Percentiles rank a stretch among this genome's conserved stretches.
phyloP scores from a whole-genome alignment of 805 yeast species.

The Hanseniaspora mollemarum region DNA sequence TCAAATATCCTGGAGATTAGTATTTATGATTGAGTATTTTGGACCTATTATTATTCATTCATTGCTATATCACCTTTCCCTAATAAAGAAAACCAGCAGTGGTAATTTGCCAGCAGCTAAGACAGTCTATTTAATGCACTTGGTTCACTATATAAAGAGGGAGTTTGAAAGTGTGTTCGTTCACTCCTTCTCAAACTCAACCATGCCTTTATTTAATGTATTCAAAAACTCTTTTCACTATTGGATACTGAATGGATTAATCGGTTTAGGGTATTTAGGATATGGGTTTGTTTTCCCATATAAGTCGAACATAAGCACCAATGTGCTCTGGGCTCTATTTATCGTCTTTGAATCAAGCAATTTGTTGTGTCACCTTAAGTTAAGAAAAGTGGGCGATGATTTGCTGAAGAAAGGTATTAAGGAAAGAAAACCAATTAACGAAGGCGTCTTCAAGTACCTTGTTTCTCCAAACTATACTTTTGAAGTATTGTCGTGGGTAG shows the following conservation, averaged over 20 bases:
- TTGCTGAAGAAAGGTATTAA: conserved; percentile 29
- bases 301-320: conserved; percentile 19
- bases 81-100: not conserved
- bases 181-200: conserved; percentile 74
- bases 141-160: conserved; percentile 75
- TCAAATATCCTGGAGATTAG: conserved; percentile 84
- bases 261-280: conserved; percentile 39
- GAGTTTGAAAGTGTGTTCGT: conserved; percentile 77
- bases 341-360: conserved; percentile 59
- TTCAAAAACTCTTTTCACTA: conserved; percentile 86
- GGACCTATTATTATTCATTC: conserved; percentile 84
- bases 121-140: conserved; percentile 36
- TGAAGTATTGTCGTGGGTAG: conserved; percentile 67
- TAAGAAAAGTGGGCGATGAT: conserved; percentile 40
- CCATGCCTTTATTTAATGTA: conserved; percentile 83
- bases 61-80: conserved; percentile 37
- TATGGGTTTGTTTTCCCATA: conserved; percentile 34
- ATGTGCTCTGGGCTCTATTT: conserved; percentile 37
- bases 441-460: conserved; percentile 69
- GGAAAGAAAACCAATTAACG: conserved; percentile 41
- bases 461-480: conserved; percentile 93
- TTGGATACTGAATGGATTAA: conserved; percentile 77
- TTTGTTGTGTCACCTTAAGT: conserved; percentile 54
- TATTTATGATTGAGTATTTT: conserved; percentile 74
- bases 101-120: conserved; percentile 25